Evolutionary conservation across 495 filamentous ascomycete genomes (phyloP).

Genomic region (Lichina pygmaea): DNA sequence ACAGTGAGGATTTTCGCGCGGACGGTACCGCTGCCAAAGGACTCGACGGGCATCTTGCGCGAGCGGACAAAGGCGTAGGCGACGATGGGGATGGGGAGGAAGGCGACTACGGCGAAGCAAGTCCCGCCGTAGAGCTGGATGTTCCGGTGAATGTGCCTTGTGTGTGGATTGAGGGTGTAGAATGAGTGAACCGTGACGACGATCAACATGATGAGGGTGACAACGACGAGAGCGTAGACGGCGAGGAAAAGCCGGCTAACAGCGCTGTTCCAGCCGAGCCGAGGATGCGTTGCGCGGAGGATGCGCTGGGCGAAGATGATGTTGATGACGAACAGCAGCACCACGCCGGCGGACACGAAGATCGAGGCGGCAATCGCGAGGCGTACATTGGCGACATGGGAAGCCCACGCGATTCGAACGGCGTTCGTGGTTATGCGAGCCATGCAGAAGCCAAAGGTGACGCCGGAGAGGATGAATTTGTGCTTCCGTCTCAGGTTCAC

Average conservation of each 20-base stretch:
- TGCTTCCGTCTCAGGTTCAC: slow-evolving; percentile 27
- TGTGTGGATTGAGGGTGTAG: slow-evolving; percentile 31
- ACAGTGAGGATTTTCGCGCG: slow-evolving; percentile 38
- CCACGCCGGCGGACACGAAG: slow-evolving; percentile 47
- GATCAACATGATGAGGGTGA: slow-evolving; percentile 43
- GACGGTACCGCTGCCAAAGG: slow-evolving; percentile 45
- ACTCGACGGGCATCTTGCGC: slow-evolving; percentile 22
- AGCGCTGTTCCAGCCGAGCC: slow-evolving; percentile 33
- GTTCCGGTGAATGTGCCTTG: slow-evolving; percentile 23
- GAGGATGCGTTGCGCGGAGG: slow-evolving; percentile 42
- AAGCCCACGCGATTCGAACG: slow-evolving; percentile 36
- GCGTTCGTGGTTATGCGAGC: slow-evolving; percentile 34
- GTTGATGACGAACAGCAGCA: slow-evolving; percentile 54
- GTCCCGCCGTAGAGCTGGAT: slow-evolving; percentile 40
- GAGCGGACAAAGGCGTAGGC: slow-evolving; percentile 24
- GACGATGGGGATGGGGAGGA: slow-evolving; percentile 45
- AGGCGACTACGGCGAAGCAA: slow-evolving; percentile 42
- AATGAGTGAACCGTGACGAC: slow-evolving; percentile 32
- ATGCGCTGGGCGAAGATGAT: slow-evolving; percentile 57
- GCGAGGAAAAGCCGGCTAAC: slow-evolving; percentile 22
- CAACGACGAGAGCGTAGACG: slow-evolving; percentile 31
- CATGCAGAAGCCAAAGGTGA: slow-evolving; percentile 59
- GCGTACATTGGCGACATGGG: slow-evolving; percentile 16
- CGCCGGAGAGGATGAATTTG: slow-evolving; percentile 42
- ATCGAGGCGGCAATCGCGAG: slow-evolving; percentile 46